phyloP scores from a whole-genome alignment of 176 grass and related monocot species.

The Carex pumila region DNA sequence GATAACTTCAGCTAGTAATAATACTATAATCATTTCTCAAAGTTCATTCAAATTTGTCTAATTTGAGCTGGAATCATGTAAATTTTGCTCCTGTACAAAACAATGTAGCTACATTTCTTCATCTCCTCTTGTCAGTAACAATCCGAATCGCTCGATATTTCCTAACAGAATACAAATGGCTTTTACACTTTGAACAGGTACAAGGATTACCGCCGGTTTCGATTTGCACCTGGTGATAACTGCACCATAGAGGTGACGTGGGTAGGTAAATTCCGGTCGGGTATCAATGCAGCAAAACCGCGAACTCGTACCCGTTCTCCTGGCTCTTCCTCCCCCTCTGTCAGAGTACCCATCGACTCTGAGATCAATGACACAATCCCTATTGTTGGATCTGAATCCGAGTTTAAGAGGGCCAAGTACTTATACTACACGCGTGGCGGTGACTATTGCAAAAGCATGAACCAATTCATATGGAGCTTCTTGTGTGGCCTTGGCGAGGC shows the following conservation, averaged over 20 bases:
- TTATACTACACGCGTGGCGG: constrained; percentile 86
- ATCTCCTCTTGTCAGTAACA: background rate
- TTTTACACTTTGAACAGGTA: constrained; percentile 25
- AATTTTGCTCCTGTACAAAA: background rate
- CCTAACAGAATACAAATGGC: background rate
- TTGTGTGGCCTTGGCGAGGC: constrained; percentile 83
- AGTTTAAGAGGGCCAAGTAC: constrained; percentile 64
- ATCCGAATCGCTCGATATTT: background rate
- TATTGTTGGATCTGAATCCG: constrained; percentile 57
- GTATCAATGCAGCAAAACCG: constrained; percentile 57
- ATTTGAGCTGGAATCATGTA: background rate
- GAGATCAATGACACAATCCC: constrained; percentile 95
- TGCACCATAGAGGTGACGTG: constrained; percentile 41
- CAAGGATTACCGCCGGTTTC: constrained; percentile 75
- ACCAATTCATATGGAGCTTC: constrained; percentile 92
- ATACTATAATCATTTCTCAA: background rate
- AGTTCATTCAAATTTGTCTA: background rate
- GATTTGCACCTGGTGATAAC: constrained; percentile 36
- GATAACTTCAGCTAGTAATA: background rate
- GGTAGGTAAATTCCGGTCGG: constrained; percentile 82
- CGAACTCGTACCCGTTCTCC: constrained; percentile 2
- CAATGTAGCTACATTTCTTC: background rate
- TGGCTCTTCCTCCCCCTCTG: background rate
- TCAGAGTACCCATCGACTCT: constrained; percentile 17
- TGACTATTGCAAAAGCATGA: constrained; percentile 96